Conservation (phyloP, 768 basidiomycete genomes). For the Tricholoma flavovirens region DNA sequence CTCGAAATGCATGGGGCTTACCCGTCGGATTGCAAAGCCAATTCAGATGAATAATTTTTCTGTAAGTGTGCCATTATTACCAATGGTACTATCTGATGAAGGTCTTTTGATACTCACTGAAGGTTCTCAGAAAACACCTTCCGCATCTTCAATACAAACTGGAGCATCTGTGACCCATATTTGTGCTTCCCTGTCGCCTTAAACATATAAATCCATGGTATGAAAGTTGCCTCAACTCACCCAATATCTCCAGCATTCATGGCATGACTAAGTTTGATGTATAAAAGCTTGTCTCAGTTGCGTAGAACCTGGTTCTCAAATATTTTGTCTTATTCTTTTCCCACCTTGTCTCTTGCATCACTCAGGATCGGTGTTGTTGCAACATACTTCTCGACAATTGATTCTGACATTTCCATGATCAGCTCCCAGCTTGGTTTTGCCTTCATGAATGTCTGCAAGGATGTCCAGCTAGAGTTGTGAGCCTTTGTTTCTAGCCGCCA, state of each 20-base stretch:
- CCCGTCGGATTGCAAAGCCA: conserved; percentile 15
- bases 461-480: background rate
- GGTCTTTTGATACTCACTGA: background rate
- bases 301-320: conserved; percentile 13
- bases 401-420: conserved; percentile 12
- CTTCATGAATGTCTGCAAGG: conserved; percentile 16
- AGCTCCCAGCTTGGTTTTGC: conserved; percentile 17
- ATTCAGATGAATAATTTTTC: background rate
- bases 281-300: conserved; percentile 22
- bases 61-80: background rate
- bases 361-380: background rate
- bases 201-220: conserved; percentile 25
- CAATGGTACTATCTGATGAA: background rate
- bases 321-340: conserved; percentile 13
- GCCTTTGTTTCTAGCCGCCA: conserved; percentile 20
- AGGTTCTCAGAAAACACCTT: background rate
- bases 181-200: conserved; percentile 10
- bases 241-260: conserved; percentile 29
- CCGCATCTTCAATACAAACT: conserved; percentile 19
- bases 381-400: conserved; percentile 10
- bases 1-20: conserved; percentile 8
- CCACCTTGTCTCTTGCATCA: background rate
- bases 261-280: conserved; percentile 23
- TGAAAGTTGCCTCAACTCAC: background rate
- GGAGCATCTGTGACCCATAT: conserved; percentile 12